A percentile compares a stretch with the other conserved stretches of the same genome.
These are phyloP conservation scores for Neonectria coccinea DNA, from an alignment of 2,329 filamentous ascomycete species.

Conservation along the genomic window DNA sequence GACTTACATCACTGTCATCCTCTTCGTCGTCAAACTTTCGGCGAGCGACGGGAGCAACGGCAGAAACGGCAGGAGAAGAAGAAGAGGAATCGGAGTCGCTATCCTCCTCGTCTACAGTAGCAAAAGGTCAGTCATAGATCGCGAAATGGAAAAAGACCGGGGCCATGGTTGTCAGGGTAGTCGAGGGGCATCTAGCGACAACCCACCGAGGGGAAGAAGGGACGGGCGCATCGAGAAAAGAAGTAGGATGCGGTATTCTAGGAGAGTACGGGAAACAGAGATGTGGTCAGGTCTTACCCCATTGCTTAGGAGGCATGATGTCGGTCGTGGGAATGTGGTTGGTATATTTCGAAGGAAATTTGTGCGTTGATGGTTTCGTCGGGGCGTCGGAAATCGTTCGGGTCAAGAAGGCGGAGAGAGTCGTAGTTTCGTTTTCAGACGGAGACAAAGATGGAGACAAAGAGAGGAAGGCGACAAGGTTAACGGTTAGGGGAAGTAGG, in stretches of 20 bases:
- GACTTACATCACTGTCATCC: conserved; percentile 80
- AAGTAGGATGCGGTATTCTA: background rate
- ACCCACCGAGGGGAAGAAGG: background rate
- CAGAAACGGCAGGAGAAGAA: conserved; percentile 52
- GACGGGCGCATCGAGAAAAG: background rate
- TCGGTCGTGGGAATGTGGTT: conserved; percentile 37
- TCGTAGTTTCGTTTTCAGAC: background rate
- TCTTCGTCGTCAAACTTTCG: conserved; percentile 92
- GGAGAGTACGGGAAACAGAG: conserved; percentile 2
- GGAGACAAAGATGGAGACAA: background rate
- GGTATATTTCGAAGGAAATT: conserved; percentile 28
- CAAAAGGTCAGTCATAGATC: conserved; percentile 25
- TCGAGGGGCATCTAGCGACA: conserved; percentile 8
- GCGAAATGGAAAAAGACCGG: background rate
- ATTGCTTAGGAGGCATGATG: conserved; percentile 59
- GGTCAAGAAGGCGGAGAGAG: background rate
- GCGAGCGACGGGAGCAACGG: conserved; percentile 56
- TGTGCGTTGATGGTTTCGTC: conserved; percentile 19
- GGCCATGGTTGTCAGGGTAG: conserved; percentile 35
- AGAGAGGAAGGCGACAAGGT: background rate
- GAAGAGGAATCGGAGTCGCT: conserved; percentile 52
- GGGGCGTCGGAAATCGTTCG: conserved; percentile 12
- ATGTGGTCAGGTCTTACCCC: conserved; percentile 51
- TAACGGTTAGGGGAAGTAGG: background rate
- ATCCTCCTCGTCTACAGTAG: conserved; percentile 54